These are phyloP conservation scores for Ogataea allantospora DNA, from an alignment of 805 yeast genomes.

Conservation along the genomic window DNA sequence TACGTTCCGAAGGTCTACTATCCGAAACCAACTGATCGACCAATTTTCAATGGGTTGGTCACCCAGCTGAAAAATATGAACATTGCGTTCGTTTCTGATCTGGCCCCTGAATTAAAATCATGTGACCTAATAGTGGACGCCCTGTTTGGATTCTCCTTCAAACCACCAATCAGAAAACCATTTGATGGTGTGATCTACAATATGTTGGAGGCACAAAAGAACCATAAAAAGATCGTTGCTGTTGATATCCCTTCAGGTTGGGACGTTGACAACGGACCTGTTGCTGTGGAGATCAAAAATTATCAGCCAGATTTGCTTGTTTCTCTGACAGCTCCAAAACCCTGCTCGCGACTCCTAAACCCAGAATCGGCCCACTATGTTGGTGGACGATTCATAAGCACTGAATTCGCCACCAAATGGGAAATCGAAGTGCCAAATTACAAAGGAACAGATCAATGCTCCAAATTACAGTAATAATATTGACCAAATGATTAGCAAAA, in stretches of 20 bases:
- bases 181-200: slow-evolving; percentile 50
- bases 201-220: slow-evolving; percentile 34
- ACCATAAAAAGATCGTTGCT: slow-evolving; percentile 59
- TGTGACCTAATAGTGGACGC: slow-evolving; percentile 69
- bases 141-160: slow-evolving; percentile 89
- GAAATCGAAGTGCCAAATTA: slow-evolving; percentile 66
- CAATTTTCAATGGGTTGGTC: slow-evolving; percentile 56
- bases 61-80: slow-evolving; percentile 66
- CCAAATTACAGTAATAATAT: slow-evolving; percentile 20
- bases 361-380: slow-evolving; percentile 60
- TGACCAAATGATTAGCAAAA: slow-evolving; percentile 16
- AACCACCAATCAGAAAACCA: slow-evolving; percentile 83
- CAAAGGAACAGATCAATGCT: slow-evolving; percentile 55
- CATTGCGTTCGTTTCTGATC: slow-evolving; percentile 51
- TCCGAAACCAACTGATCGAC: slow-evolving; percentile 64
- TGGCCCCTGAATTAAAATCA: slow-evolving; percentile 30
- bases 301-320: slow-evolving; percentile 65
- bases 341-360: slow-evolving; percentile 59
- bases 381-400: slow-evolving; percentile 85
- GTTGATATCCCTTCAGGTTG: slow-evolving; percentile 96
- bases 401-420: slow-evolving; percentile 66
- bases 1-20: slow-evolving; percentile 74
- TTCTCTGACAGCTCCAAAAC: slow-evolving; percentile 92
- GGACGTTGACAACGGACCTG: slow-evolving; percentile 91
- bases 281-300: slow-evolving; percentile 31